Percentiles rank a stretch among this genome's conserved stretches.
Evolutionary conservation across 2,329 filamentous ascomycete genomes (phyloP).

Genomic region (Diaporthe nobilis): DNA sequence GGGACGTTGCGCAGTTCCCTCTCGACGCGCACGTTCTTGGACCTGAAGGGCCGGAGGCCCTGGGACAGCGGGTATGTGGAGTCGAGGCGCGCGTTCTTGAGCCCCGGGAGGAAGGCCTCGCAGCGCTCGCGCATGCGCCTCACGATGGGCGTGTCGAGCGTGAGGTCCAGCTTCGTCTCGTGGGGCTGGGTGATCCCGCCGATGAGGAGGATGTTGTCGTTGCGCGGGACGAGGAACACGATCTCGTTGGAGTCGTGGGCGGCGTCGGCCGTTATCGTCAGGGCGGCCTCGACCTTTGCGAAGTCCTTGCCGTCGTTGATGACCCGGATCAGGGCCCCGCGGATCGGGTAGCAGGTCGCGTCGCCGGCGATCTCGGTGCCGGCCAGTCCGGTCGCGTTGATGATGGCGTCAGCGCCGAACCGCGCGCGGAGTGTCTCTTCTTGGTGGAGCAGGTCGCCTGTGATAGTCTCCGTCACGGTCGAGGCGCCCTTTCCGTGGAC

Average conservation of each 20-base stretch:
- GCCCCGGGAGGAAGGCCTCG: conserved; percentile 56
- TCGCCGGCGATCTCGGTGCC: conserved; percentile 55
- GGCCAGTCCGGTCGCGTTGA: conserved; percentile 59
- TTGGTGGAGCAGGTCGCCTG: conserved; percentile 52
- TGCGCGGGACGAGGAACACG: conserved; percentile 60
- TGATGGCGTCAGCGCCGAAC: conserved; percentile 57
- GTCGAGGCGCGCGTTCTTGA: conserved; percentile 58
- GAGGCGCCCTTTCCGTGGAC: conserved; percentile 57
- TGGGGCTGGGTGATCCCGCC: conserved; percentile 56
- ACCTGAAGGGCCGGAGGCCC: conserved; percentile 57
- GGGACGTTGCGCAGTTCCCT: conserved; percentile 52
- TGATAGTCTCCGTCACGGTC: conserved; percentile 55
- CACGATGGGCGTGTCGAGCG: conserved; percentile 55
- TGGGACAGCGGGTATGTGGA: conserved; percentile 59
- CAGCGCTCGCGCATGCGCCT: conserved; percentile 59
- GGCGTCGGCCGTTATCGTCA: conserved; percentile 58
- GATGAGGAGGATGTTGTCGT: conserved; percentile 59
- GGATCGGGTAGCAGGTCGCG: conserved; percentile 57
- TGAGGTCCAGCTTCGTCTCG: conserved; percentile 55
- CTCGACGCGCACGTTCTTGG: conserved; percentile 58
- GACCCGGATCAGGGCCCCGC: conserved; percentile 60
- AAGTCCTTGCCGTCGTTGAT: conserved; percentile 60
- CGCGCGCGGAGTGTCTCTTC: conserved; percentile 52
- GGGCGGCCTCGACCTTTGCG: conserved; percentile 56
- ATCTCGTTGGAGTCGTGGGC: conserved; percentile 54